phyloP scores from a whole-genome alignment of 164 flowering plant species.

The Chloranthus sessilifolius region DNA sequence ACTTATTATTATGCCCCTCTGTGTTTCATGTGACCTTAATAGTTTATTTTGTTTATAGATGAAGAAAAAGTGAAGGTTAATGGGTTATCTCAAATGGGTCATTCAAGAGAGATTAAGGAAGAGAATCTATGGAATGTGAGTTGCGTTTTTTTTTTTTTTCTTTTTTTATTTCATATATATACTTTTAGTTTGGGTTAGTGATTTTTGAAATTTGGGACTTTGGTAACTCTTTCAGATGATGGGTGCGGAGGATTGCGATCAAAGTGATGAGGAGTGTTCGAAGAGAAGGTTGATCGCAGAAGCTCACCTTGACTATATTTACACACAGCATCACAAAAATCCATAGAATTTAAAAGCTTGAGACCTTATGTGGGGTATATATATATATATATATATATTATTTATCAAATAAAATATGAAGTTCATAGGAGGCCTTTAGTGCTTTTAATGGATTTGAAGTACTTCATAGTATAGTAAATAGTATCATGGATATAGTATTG shows the following conservation, averaged over 20 bases:
- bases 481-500: too few species aligned
- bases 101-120: constrained; percentile 5
- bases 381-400: too few species aligned
- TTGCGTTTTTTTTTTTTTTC: background rate
- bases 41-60: constrained; percentile 15
- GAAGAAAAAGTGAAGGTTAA: constrained; percentile 9
- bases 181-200: background rate
- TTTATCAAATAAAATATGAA: too few species aligned
- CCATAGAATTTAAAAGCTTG: too few species aligned
- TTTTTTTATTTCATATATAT: background rate
- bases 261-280: constrained; percentile 52
- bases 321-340: constrained; percentile 58
- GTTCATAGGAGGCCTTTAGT: too few species aligned
- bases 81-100: constrained; percentile 10
- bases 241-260: constrained; percentile 43
- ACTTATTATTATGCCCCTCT: background rate
- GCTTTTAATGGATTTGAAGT: too few species aligned
- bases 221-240: constrained; percentile 38
- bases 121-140: constrained; percentile 21
- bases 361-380: too few species aligned
- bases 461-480: too few species aligned
- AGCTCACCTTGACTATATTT: constrained; percentile 78
- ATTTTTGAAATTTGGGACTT: background rate
- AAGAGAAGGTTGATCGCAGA: constrained; percentile 54
- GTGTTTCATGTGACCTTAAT: background rate